phyloP scores from a whole-genome alignment of 2,329 filamentous ascomycete species.

The Apiospora kogelbergensis region DNA sequence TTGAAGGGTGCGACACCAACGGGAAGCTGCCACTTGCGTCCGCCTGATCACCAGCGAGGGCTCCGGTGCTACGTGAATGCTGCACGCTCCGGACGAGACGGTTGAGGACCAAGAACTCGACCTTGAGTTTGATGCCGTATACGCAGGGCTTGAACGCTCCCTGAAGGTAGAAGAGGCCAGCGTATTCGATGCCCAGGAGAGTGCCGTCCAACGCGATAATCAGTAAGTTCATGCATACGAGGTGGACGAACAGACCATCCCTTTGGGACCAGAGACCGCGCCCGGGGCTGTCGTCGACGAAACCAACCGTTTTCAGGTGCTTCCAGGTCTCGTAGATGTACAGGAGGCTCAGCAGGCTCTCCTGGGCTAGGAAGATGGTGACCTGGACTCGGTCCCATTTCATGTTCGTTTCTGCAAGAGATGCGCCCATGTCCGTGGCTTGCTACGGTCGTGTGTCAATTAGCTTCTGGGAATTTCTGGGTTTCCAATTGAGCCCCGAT shows the following conservation, averaged over 20 bases:
- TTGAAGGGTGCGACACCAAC: neutral
- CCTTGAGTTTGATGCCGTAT: slow-evolving; percentile 48
- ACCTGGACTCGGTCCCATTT: slow-evolving; percentile 33
- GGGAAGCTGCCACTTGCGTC: neutral
- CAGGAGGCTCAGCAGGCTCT: slow-evolving; percentile 27
- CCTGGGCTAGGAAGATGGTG: slow-evolving; percentile 33
- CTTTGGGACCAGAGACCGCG: slow-evolving; percentile 13
- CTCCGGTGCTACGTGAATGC: neutral
- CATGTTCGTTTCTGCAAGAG: slow-evolving; percentile 22
- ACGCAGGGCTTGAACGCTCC: slow-evolving; percentile 36
- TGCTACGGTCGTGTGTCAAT: too few species aligned
- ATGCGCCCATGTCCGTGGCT: slow-evolving; percentile 23
- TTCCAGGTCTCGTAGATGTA: slow-evolving; percentile 30
- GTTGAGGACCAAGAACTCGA: slow-evolving; percentile 56
- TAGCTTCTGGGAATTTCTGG: too few species aligned
- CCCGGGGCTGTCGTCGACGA: slow-evolving; percentile 3
- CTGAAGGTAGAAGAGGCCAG: slow-evolving; percentile 35
- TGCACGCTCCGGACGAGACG: slow-evolving; percentile 27
- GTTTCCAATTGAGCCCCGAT: too few species aligned
- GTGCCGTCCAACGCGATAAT: slow-evolving; percentile 39
- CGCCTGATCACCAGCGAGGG: too few species aligned
- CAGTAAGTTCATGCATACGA: slow-evolving; percentile 37
- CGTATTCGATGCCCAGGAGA: slow-evolving; percentile 37
- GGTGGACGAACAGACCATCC: slow-evolving; percentile 26
- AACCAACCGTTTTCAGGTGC: neutral